Percentiles rank a stretch among this genome's conserved stretches.
phyloP scores from a whole-genome alignment of 352 stramenopile species.

The Phytophthora foliorum region DNA sequence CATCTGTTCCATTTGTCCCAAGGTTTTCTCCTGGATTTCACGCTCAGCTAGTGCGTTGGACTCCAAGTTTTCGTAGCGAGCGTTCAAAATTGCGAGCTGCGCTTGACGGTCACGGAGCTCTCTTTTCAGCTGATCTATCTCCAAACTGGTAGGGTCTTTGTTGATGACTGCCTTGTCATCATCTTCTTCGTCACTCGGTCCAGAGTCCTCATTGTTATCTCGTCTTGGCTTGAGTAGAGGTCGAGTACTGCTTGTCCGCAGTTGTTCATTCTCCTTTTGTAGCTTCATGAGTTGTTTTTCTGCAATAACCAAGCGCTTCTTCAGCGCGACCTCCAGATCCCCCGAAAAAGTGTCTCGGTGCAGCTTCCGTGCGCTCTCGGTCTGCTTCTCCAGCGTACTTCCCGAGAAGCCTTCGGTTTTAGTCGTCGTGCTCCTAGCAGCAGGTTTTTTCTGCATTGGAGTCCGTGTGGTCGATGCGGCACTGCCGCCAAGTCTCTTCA shows the following conservation, averaged over 20 bases:
- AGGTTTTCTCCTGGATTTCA: conserved; percentile 92
- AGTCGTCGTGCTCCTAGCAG: conserved; percentile 1
- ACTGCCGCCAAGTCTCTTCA: conserved; percentile 39
- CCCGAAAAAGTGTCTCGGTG: conserved; percentile 62
- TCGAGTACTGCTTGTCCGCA: conserved; percentile 36
- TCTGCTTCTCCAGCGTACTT: conserved; percentile 50
- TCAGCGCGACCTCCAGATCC: conserved; percentile 78
- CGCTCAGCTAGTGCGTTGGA: conserved; percentile 80
- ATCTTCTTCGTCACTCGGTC: conserved; percentile 43
- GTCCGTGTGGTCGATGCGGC: not conserved
- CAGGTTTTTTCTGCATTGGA: conserved; percentile 19
- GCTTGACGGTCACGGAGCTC: conserved; percentile 87
- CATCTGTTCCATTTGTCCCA: conserved; percentile 91
- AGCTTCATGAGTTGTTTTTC: conserved; percentile 80
- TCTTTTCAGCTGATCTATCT: conserved; percentile 70
- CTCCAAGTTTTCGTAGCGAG: conserved; percentile 91
- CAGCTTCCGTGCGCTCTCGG: conserved; percentile 53
- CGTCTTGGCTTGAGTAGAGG: conserved; percentile 15
- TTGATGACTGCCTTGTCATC: conserved; percentile 9
- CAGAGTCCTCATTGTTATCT: conserved; percentile 52
- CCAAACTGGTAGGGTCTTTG: conserved; percentile 29
- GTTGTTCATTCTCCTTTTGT: conserved; percentile 74
- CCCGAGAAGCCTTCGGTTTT: conserved; percentile 32
- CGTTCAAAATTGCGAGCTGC: conserved; percentile 87
- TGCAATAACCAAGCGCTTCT: conserved; percentile 70